Evolutionary conservation across 768 basidiomycete species (phyloP), one percentile per base, ranked within the genome.

Genomic region (Lactarius psammicola): DNA sequence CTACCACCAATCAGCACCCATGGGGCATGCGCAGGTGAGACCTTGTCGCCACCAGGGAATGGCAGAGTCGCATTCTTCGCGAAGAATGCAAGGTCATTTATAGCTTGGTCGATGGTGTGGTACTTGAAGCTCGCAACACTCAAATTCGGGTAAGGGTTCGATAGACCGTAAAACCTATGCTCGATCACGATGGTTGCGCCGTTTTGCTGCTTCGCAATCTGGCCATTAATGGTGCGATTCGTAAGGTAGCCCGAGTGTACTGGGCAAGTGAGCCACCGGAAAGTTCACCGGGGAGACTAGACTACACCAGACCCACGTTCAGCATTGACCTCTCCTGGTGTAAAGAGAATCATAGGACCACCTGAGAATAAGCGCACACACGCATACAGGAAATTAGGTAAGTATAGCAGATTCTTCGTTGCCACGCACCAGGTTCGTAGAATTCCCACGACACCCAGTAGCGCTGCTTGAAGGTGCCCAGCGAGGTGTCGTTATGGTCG

Each of bases 401-500:
- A 30, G 51, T 44, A 44, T 4, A 9, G 20, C 2, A 8, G 51
- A 17, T 20, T 38, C n/a, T 40, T 34, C 36, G 18, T 3, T 18
- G 30, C 28, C 1, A 66, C 72, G 36, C 42, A 77, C 76, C 76
- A 15, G 62, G 40, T 73, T 86, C 78, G 68, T 90, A 90, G 42
- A 79, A 88, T 73, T 90, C 85, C 74, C 79, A 87, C 34, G 84
- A 44, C 42, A 8, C 42, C 42, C 42, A 90, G 75, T 81, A 90
- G 40, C 89, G 82, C 75, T 90, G 89, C 72, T 85, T 79, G 42
- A 92, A 92, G n/a, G 88, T 90, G 23, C 89, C 89, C 26, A 84
- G 76, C 31, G 79, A 76, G n/a, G 87, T 84, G 66, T 84, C 75
- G 38, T 72, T 79, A 72, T 84, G 84, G 70, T 85, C 82, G 65